Base-by-base conservation (phyloP, 139 green algal species). In the Asterochloris erici region DNA sequence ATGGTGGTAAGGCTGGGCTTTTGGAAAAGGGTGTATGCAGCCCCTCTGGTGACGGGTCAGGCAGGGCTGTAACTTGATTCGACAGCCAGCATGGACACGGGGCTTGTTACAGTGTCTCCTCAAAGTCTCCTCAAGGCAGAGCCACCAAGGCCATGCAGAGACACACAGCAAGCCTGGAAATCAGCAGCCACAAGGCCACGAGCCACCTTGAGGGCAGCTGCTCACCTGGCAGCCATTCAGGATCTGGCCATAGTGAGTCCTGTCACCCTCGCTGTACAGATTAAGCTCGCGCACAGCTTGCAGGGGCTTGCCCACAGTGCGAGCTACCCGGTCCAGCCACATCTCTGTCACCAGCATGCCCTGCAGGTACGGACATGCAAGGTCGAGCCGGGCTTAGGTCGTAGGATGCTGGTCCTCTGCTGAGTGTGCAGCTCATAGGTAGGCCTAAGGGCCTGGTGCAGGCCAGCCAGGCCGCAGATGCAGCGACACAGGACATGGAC, bases 341-440 rank as follows among this genome's bases (percentile, higher is more conserved):
- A 91, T 92, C 88, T 98, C 95, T 10, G 85, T 85, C 54, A 96
- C 89, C 82, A 98, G 89, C 83, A 98, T 92, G 28, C 89, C 95
- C 83, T 87, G 82, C 69, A 54, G 2, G 10, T 64, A 9, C 4
- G 38, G 38, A 54, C 38, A 54, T 2, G 38, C 38, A 54, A 54
- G 2, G 38, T 54, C 38, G 38, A 54, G 38, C 38, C 38, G 38
- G 38, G 4, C 6, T 54, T 54, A 6, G 38, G 6, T 54, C 38
- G 38, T 54, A 54, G 38, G 38, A 54, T 54, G 38, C 38, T 54
- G 38, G 38, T 54, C 6, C 38, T 54, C 6, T 54, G 38, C 38
- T 54, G 38, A 6, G 6, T 54, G 38, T 54, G 38, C 38, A 54
- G 38, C 38, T 6, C 38, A 54, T 6, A 54, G 38, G 4, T 10